A percentile compares a stretch with the other conserved stretches of the same genome.
Conservation (phyloP, 2,329 filamentous ascomycete species). For the Ophiocordyceps unilateralis region DNA sequence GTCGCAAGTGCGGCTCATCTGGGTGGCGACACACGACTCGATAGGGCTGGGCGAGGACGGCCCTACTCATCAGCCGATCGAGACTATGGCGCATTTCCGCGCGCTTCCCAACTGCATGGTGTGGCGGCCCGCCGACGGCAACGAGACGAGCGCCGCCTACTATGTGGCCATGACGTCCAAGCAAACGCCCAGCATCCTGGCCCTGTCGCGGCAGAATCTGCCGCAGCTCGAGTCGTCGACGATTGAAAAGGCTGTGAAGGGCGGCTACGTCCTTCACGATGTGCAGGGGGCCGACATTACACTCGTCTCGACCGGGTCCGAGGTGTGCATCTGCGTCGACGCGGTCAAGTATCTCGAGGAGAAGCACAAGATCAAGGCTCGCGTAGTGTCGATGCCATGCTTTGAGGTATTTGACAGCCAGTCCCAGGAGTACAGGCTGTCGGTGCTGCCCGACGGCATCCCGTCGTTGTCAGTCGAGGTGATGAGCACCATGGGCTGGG, state of each 20-base stretch:
- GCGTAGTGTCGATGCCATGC: conserved; percentile 91
- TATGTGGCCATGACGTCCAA: conserved; percentile 84
- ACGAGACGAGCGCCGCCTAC: conserved; percentile 96
- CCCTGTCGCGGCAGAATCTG: conserved; percentile 93
- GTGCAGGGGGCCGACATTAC: conserved; percentile 71
- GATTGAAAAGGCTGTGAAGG: conserved; percentile 80
- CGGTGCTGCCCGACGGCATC: conserved; percentile 83
- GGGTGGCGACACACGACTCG: conserved; percentile 96
- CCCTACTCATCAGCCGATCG: conserved; percentile 96
- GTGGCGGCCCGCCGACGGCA: conserved; percentile 95
- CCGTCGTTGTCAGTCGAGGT: conserved; percentile 88
- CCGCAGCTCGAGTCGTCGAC: conserved; percentile 92
- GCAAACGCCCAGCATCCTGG: conserved; percentile 81
- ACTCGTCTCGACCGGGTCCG: conserved; percentile 86
- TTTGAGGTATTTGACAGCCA: conserved; percentile 94
- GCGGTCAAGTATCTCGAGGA: conserved; percentile 82
- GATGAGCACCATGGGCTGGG: conserved; percentile 95
- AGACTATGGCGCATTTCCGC: conserved; percentile 96
- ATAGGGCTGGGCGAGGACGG: conserved; percentile 98
- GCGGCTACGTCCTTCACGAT: conserved; percentile 83
- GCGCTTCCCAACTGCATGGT: conserved; percentile 98
- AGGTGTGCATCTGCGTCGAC: conserved; percentile 87
- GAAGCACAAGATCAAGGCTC: conserved; percentile 71
- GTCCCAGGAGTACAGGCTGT: conserved; percentile 85
- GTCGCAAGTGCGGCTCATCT: conserved; percentile 80